Base-by-base conservation (phyloP, 495 filamentous ascomycete species). In the Penicillium turbatum region DNA sequence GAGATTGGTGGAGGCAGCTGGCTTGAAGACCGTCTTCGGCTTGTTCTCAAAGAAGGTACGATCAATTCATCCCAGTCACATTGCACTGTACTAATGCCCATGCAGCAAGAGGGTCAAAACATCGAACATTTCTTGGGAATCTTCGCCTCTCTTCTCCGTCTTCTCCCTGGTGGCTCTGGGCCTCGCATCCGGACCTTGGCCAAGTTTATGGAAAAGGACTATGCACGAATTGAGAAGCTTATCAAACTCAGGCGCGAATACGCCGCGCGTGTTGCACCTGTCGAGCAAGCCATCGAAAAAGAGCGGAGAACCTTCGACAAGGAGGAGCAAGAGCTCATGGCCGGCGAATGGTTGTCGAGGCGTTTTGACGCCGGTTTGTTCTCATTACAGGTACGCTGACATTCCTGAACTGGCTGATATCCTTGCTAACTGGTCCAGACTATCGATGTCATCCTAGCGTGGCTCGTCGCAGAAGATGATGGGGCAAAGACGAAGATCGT, bases 181-280 rank as follows among this genome's bases (percentile, higher is more conserved):
- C 74, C 82, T n/a, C 78, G 93, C 2, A 91, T 97, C 29, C 80
- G 93, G 2, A 80, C 87, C 6, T 78, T 97, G 0, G 93, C 91
- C 3, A 99, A 99, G 62, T 97, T 99, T 66, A 86, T 95, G 37
- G 92, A 97, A 71, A 92, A 88, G 58, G 87, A 96, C 53, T 97
- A 95, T 65, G 88, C 90, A 53, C 95, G 95, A 70, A 83, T 87
- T 11, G 72, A 60, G 9, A 86, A 83, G 60, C 75, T 95, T 1
- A 68, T 93, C 36, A 76, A 78, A 55, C 68, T 96, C 32, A 75
- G 95, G 36, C 73, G 82, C 24, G 86, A 89, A 12, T 95, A 88
- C 67, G 81, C 81, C 0, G 71, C 81, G 0, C 80, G 83, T 27
- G 65, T 97, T 0, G 73, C 62, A 0, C 70, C 79, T 0, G 85